A percentile compares a stretch with the other conserved stretches of the same genome.
These are phyloP conservation scores for Epichloe gansuensis DNA, from an alignment of 2,329 filamentous ascomycete species.

Conservation along the genomic window DNA sequence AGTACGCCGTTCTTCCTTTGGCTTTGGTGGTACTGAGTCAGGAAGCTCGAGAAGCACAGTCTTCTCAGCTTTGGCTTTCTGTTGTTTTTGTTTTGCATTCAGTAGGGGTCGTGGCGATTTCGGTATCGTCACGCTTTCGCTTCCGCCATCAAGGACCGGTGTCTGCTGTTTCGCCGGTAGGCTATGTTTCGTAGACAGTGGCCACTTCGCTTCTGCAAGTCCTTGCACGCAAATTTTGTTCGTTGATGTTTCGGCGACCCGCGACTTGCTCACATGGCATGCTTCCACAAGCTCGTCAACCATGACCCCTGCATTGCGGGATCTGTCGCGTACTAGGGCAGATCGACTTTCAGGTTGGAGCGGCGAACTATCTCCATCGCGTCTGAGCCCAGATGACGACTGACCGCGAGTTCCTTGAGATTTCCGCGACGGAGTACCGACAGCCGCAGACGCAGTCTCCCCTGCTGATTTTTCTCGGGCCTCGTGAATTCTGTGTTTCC, in stretches of 20 bases:
- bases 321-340: not conserved
- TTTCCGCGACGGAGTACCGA: not conserved
- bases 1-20: constrained; percentile 22
- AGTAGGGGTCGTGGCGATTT: not conserved
- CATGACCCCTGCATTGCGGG: not conserved
- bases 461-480: not conserved
- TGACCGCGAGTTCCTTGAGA: not conserved
- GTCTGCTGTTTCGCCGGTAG: not conserved
- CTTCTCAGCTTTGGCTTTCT: not conserved
- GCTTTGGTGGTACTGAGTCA: not conserved
- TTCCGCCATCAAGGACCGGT: not conserved
- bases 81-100: not conserved
- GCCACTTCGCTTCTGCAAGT: not conserved
- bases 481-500: not conserved
- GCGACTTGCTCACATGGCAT: too few species aligned
- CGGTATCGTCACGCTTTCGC: too few species aligned
- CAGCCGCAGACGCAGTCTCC: not conserved
- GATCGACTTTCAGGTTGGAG: not conserved
- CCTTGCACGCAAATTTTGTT: not conserved
- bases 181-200: not conserved
- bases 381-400: not conserved
- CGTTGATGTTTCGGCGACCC: not conserved
- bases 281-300: not conserved
- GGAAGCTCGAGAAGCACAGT: not conserved
- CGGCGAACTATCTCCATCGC: not conserved